These are phyloP conservation scores for Phallus indusiatus DNA, from an alignment of 768 basidiomycete genomes.

Conservation along the genomic window DNA sequence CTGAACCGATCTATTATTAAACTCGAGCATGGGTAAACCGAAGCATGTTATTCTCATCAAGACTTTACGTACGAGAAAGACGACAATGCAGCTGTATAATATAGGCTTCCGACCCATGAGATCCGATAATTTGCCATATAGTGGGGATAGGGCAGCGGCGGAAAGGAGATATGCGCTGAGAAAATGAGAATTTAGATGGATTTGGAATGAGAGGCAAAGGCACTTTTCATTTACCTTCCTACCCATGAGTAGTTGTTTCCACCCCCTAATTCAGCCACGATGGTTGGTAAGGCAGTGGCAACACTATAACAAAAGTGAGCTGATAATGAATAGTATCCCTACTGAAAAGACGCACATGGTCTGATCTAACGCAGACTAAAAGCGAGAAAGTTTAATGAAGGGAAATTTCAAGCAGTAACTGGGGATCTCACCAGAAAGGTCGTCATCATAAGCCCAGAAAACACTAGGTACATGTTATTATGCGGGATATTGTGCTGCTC, in stretches of 20 bases:
- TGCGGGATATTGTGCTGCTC: conserved; percentile 51
- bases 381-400: conserved; percentile 39
- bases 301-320: conserved; percentile 31
- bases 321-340: neutral
- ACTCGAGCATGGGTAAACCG: neutral
- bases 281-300: conserved; percentile 69
- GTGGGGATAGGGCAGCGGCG: conserved; percentile 53
- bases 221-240: conserved; percentile 37
- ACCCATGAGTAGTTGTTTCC: conserved; percentile 65
- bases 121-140: conserved; percentile 75
- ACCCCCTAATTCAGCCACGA: conserved; percentile 55
- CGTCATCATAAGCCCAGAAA: conserved; percentile 32
- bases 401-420: conserved; percentile 29
- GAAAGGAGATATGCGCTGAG: conserved; percentile 65
- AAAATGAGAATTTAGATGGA: neutral
- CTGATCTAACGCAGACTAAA: conserved; percentile 38
- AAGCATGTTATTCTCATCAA: too few relatives aligned
- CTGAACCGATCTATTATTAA: conserved; percentile 53
- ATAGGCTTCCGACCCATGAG: conserved; percentile 59
- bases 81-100: conserved; percentile 51
- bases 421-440: conserved; percentile 14
- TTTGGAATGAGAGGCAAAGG: neutral
- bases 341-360: conserved; percentile 10
- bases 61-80: conserved; percentile 49
- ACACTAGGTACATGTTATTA: conserved; percentile 39